Conservation (phyloP, 1,284 basidiomycete species). For the Pisolithus thermaeus region DNA sequence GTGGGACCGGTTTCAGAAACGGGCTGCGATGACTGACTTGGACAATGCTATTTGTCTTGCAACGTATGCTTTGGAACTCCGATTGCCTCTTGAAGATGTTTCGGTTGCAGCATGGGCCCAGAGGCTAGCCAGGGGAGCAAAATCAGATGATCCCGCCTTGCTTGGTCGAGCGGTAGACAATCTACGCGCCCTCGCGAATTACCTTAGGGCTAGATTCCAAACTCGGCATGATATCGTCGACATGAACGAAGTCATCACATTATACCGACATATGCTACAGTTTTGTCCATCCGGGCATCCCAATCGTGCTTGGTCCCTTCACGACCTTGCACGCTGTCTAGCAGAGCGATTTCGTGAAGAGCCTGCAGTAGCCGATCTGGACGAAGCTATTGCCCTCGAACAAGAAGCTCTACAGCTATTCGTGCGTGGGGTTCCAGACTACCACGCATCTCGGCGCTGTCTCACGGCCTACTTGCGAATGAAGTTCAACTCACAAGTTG, state of each 20-base stretch:
- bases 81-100: too few species aligned
- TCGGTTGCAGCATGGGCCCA: too few species aligned
- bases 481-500: too few species aligned
- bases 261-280: background rate
- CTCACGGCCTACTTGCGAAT: too few species aligned
- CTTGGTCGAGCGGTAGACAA: background rate
- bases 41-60: background rate
- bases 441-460: too few species aligned
- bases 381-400: background rate
- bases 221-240: background rate
- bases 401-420: background rate
- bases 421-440: too few species aligned
- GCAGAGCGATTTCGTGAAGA: background rate
- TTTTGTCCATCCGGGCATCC: background rate
- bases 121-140: too few species aligned
- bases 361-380: background rate
- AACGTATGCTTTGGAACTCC: background rate
- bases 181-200: background rate
- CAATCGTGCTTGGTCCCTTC: background rate
- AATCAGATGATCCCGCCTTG: too few species aligned
- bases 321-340: background rate
- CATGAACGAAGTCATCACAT: background rate
- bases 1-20: background rate
- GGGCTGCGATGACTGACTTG: background rate
- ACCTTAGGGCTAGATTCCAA: background rate